A percentile compares a stretch with the other conserved stretches of the same genome.
Evolutionary conservation across 2,329 filamentous ascomycete species (phyloP).

Genomic region (Paecilomyces sp.): DNA sequence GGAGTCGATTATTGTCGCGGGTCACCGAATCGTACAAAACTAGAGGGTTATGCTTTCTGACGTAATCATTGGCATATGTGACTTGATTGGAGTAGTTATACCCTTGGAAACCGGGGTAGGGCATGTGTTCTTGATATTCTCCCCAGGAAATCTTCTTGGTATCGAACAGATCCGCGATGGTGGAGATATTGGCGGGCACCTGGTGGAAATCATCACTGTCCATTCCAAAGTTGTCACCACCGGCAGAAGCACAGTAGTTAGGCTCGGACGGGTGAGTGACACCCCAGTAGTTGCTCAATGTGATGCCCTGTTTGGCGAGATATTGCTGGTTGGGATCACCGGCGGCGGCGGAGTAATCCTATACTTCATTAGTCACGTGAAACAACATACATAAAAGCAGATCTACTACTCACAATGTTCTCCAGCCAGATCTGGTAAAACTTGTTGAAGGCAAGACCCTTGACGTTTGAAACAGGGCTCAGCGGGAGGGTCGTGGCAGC

Average conservation of each 20-base stretch:
- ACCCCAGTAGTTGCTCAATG: slow-evolving; percentile 52
- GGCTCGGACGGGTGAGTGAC: slow-evolving; percentile 68
- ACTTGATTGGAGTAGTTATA: slow-evolving; percentile 56
- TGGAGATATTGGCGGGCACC: slow-evolving; percentile 55
- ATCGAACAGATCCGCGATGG: slow-evolving; percentile 62
- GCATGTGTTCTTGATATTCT: slow-evolving; percentile 71
- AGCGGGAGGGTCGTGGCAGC: slow-evolving; percentile 53
- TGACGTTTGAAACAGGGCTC: slow-evolving; percentile 58
- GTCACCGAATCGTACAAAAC: slow-evolving; percentile 62
- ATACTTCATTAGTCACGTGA: slow-evolving; percentile 9
- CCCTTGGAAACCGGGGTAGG: slow-evolving; percentile 67
- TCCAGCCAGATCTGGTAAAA: slow-evolving; percentile 70
- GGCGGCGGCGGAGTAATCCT: slow-evolving; percentile 55
- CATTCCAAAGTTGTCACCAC: slow-evolving; percentile 68
- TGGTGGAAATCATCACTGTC: slow-evolving; percentile 58
- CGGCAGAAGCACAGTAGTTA: slow-evolving; percentile 64
- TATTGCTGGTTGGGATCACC: slow-evolving; percentile 43
- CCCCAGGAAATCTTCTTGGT: slow-evolving; percentile 60
- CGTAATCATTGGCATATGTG: slow-evolving; percentile 65
- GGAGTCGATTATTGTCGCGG: slow-evolving; percentile 51
- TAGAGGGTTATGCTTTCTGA: slow-evolving; percentile 70
- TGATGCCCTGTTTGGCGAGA: slow-evolving; percentile 47
- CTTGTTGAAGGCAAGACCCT: slow-evolving; percentile 66
- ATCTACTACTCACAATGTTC: slow-evolving; percentile 51
- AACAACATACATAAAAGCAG: too few relatives aligned